Evolutionary conservation across 768 basidiomycete genomes (phyloP), one percentile per base, ranked within the genome.

Genomic region (Mycena vulgaris): DNA sequence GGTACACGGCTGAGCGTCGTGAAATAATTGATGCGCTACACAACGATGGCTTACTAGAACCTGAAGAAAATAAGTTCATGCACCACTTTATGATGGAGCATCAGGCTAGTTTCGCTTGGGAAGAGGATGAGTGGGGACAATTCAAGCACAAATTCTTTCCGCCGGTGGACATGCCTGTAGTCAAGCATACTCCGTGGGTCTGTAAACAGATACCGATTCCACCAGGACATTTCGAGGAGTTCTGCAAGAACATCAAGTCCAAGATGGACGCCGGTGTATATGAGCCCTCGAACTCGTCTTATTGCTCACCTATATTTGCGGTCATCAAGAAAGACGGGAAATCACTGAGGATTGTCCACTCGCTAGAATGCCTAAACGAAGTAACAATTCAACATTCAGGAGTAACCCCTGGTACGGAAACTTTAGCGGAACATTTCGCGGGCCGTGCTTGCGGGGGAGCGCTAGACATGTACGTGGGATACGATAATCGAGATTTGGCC

Each of bases 401-500:
- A 6, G 27, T 75, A 2, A 65, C 71, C 3, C 75, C 72, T 0
- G 55, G 56, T 4, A 64, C 70, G 0, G 75, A 76, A 48, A 27
- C 37, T 2, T n/a, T 65, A 33, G 63, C 63, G n/a, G 53, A 65
- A 16, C 63, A 42, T 56, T 52, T 65, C 28, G 39, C 56, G 1
- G 56, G 56, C n/a, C n/a, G n/a, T n/a, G n/a, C n/a, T n/a, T n/a
- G n/a, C n/a, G n/a, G n/a, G n/a, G n/a, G n/a, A n/a, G 3, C 16
- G 56, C 55, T 78, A 1, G 75, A 79, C 31, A 56, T 79, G 25
- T 77, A 60, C 47, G 63, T 75, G 0, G 79, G 79, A 19, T 80
- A 77, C 55, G 76, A 83, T 27, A 70, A 83, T 8, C 65, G 75
- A 0, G 53, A 62, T 0, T 65, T 84, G 1, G 69, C 75, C 3